Conservation (phyloP, 169 alveolate species). For the Plasmodium sp. region DNA sequence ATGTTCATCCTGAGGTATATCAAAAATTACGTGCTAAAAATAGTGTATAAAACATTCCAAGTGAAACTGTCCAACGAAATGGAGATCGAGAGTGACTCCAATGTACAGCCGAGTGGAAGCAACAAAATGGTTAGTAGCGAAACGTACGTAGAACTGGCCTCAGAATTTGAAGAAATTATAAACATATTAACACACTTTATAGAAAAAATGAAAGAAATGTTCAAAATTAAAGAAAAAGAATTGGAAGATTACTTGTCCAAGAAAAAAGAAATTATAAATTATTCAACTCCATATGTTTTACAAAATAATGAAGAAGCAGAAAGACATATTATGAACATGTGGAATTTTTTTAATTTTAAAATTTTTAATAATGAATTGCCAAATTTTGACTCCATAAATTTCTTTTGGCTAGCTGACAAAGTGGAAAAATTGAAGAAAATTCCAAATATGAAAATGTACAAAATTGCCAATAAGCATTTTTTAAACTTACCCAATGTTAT, state of each 20-base stretch:
- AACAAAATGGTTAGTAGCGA: conserved; percentile 28
- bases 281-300: conserved; percentile 63
- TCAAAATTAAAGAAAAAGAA: conserved; percentile 35
- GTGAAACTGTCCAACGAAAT: conserved; percentile 30
- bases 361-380: conserved; percentile 57
- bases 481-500: conserved; percentile 34
- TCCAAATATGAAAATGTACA: conserved; percentile 65
- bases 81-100: conserved; percentile 60
- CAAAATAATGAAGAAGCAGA: conserved; percentile 51
- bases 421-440: conserved; percentile 15
- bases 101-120: not conserved
- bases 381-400: conserved; percentile 23
- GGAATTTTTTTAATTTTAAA: conserved; percentile 64
- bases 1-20: conserved; percentile 48
- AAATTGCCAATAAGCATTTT: conserved; percentile 45
- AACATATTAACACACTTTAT: conserved; percentile 37
- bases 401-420: conserved; percentile 46
- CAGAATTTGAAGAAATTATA: conserved; percentile 59
- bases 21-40: conserved; percentile 44
- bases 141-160: conserved; percentile 13
- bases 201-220: conserved; percentile 26
- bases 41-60: conserved; percentile 58
- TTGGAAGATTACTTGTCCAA: conserved; percentile 21
- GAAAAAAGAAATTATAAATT: conserved; percentile 21
- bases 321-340: conserved; percentile 59